phyloP scores from a whole-genome alignment of 495 filamentous ascomycete species.

The Lasiosphaeria ovina region DNA sequence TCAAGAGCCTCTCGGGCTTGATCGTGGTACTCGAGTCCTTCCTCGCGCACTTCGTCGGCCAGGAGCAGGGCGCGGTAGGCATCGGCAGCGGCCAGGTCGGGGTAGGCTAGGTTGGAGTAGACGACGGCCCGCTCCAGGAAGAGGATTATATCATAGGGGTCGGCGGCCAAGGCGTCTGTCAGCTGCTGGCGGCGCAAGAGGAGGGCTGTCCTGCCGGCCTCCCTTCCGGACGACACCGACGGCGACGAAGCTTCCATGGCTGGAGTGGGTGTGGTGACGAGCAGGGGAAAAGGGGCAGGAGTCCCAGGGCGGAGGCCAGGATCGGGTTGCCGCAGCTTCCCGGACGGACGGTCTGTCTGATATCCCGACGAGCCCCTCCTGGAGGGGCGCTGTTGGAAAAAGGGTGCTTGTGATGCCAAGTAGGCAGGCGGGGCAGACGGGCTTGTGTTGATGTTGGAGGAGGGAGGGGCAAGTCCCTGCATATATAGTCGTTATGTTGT shows the following conservation, averaged over 20 bases:
- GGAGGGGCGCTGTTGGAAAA: background rate
- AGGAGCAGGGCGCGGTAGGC: slow-evolving; percentile 86
- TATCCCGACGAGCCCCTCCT: background rate
- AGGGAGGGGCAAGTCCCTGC: background rate
- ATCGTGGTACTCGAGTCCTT: slow-evolving; percentile 64
- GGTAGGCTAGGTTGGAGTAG: slow-evolving; percentile 75
- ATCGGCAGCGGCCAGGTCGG: slow-evolving; percentile 85
- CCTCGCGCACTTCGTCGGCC: slow-evolving; percentile 73
- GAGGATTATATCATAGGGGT: slow-evolving; percentile 75
- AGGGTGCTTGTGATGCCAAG: background rate
- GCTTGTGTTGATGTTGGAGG: too few species aligned
- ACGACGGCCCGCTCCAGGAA: slow-evolving; percentile 70
- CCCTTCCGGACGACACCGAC: slow-evolving; percentile 32
- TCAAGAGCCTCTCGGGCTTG: slow-evolving; percentile 45
- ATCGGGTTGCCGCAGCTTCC: too few species aligned
- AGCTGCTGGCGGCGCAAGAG: slow-evolving; percentile 45
- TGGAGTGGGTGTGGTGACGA: slow-evolving; percentile 3
- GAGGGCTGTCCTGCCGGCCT: slow-evolving; percentile 37
- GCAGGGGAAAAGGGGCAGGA: slow-evolving; percentile 1
- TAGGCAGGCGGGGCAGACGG: background rate
- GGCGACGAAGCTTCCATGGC: slow-evolving; percentile 41
- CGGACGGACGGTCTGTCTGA: too few species aligned
- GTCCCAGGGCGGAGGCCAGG: background rate
- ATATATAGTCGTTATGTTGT: background rate
- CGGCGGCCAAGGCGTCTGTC: slow-evolving; percentile 46